These are phyloP conservation scores for Fusarium globosum DNA, from an alignment of 2,329 filamentous ascomycete species.

Conservation along the genomic window DNA sequence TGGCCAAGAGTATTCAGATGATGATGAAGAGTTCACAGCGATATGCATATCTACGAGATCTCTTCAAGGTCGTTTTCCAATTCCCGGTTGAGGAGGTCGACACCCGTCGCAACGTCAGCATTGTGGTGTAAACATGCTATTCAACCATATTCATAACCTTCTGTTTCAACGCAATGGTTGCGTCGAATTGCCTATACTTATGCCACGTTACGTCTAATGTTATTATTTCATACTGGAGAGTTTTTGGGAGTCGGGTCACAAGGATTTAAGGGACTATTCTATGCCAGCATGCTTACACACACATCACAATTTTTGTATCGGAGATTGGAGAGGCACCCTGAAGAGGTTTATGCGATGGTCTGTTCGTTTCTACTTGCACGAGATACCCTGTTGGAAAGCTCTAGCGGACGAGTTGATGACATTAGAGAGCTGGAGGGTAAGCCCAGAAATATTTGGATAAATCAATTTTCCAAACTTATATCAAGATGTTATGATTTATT, in stretches of 20 bases:
- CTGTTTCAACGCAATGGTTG: background rate
- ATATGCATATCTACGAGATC: constrained; percentile 82
- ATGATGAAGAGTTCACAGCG: constrained; percentile 75
- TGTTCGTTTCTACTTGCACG: constrained; percentile 46
- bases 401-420: constrained; percentile 26
- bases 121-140: constrained; percentile 56
- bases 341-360: constrained; percentile 37
- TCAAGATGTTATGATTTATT: background rate
- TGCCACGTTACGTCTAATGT: constrained; percentile 29
- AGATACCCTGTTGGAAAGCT: constrained; percentile 46
- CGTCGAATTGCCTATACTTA: constrained; percentile 4
- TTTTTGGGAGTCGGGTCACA: constrained; percentile 26
- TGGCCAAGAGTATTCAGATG: constrained; percentile 81
- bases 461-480: background rate
- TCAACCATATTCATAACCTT: background rate
- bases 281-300: constrained; percentile 5
- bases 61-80: constrained; percentile 87
- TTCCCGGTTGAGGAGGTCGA: constrained; percentile 84
- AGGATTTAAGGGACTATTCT: constrained; percentile 3
- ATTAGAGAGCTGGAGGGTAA: constrained; percentile 7
- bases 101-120: constrained; percentile 71
- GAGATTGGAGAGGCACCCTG: constrained; percentile 17
- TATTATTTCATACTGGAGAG: constrained; percentile 23
- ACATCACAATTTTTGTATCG: constrained; percentile 28
- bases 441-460: constrained; percentile 1